Percentiles rank a stretch among this genome's conserved stretches.
Evolutionary conservation across 2,329 filamentous ascomycete genomes (phyloP).

Genomic region (Hirsutella rhossiliensis): DNA sequence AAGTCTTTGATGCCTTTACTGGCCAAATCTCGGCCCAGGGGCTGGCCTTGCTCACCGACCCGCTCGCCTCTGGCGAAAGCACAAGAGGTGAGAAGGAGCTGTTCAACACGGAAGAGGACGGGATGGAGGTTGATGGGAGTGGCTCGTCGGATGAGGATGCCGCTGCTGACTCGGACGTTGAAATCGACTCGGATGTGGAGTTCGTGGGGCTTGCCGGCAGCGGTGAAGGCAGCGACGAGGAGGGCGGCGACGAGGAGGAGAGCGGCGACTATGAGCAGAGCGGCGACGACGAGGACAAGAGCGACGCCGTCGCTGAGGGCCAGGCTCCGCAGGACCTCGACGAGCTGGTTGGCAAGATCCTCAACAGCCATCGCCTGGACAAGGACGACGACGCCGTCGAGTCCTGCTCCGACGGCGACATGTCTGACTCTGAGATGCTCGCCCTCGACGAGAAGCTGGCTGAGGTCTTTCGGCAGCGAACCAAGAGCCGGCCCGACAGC

Average conservation of each 20-base stretch:
- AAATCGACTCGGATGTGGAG: constrained; percentile 36
- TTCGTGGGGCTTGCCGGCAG: constrained; percentile 31
- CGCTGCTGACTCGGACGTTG: constrained; percentile 31
- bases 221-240: constrained; percentile 23
- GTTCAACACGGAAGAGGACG: constrained; percentile 59
- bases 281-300: constrained; percentile 25
- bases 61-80: constrained; percentile 70
- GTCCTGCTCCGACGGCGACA: constrained; percentile 59
- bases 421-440: constrained; percentile 96
- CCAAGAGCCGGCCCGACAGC: constrained; percentile 48
- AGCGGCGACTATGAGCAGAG: constrained; percentile 29
- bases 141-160: constrained; percentile 28
- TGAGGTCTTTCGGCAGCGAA: constrained; percentile 72
- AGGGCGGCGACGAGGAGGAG: constrained; percentile 33
- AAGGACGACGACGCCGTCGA: constrained; percentile 43
- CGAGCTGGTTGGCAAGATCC: constrained; percentile 62
- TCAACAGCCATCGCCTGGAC: constrained; percentile 58
- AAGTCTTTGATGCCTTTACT: constrained; percentile 78
- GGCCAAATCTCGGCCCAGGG: constrained; percentile 61
- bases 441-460: constrained; percentile 71
- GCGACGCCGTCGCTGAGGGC: constrained; percentile 25
- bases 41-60: constrained; percentile 51
- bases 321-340: constrained; percentile 45
- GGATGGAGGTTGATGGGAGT: constrained; percentile 38
- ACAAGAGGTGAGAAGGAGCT: constrained; percentile 74